Evolutionary conservation across 2,329 filamentous ascomycete genomes (phyloP), one percentile per base, ranked within the genome.

Genomic region (Bipolaris gigantea): DNA sequence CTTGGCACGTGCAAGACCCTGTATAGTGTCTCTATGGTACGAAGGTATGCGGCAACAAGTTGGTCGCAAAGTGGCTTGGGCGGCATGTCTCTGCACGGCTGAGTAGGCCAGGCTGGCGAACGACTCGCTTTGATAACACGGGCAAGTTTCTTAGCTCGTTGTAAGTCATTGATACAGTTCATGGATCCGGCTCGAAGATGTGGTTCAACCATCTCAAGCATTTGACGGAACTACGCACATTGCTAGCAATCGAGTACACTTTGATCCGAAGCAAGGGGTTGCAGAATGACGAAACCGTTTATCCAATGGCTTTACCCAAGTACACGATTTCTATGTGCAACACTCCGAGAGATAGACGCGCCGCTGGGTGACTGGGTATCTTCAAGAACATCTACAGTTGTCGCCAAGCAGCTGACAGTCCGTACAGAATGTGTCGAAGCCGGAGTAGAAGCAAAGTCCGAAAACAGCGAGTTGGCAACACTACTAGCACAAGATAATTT

Each of bases 221-320:
- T 64, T 43, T 80, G 78, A 15, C 66, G 65, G 41, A 80, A 69
- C 51, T 54, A 18, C 2, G 25, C 13, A 25, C 13, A n/a, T 77
- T 79, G 50, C 38, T 39, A 43, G 33, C 16, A 11, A 11, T 7
- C 3, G 4, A 25, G 4, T 2, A n/a, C 10, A 5, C 1, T 25
- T 8, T 9, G 15, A 23, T 25, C 8, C 40, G 10, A 19, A 30
- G 2, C 5, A 6, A 15, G 25, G 34, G n/a, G n/a, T 77, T 65
- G 62, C 11, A 84, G 81, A 40, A 82, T 57, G 0, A 73, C 61
- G 10, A 81, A 66, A 2, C 74, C 75, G 54, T 80, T 82, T n/a
- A 83, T 76, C 79, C 81, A 85, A 61, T 85, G 81, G 27, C 81
- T 84, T 61, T 79, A 79, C 0, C 83, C 84, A 61, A 85, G 83